A percentile compares a stretch with the other conserved stretches of the same genome.
phyloP scores from a whole-genome alignment of 441 rosid genomes.

The Pelargonium hybrid region DNA sequence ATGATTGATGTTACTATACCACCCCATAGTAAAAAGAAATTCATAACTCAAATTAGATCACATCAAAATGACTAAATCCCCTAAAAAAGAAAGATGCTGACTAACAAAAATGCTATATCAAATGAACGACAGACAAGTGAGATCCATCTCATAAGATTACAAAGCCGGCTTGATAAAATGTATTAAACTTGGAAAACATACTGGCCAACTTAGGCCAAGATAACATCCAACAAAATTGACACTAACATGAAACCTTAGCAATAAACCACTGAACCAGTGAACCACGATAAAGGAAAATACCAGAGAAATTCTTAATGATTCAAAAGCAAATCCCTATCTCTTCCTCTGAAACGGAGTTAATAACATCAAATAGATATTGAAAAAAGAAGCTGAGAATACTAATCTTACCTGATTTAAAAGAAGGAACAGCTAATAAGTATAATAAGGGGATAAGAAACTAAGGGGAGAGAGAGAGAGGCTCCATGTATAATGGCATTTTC shows the following conservation, averaged over 20 bases:
- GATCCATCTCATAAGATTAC: neutral
- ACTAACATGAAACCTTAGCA: neutral
- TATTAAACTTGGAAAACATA: neutral
- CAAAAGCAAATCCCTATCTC: neutral
- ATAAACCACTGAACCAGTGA: neutral
- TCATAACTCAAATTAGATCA: too few species aligned
- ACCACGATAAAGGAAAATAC: neutral
- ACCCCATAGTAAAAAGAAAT: too few species aligned
- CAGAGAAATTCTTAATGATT: neutral
- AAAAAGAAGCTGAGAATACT: neutral
- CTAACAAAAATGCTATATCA: neutral
- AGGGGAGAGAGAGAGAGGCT: neutral
- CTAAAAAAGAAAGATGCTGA: neutral
- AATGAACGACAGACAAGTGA: neutral
- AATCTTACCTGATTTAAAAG: neutral
- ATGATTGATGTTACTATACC: too few species aligned
- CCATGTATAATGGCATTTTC: neutral
- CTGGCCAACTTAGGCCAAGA: neutral
- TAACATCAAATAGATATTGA: neutral
- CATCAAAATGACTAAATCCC: too few species aligned
- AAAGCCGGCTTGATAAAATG: neutral
- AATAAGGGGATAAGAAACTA: neutral
- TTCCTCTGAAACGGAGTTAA: neutral
- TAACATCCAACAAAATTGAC: neutral
- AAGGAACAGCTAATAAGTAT: neutral